Evolutionary conservation across 2,329 filamentous ascomycete genomes (phyloP).

Genomic region (Rhexocercosporidium sp.): DNA sequence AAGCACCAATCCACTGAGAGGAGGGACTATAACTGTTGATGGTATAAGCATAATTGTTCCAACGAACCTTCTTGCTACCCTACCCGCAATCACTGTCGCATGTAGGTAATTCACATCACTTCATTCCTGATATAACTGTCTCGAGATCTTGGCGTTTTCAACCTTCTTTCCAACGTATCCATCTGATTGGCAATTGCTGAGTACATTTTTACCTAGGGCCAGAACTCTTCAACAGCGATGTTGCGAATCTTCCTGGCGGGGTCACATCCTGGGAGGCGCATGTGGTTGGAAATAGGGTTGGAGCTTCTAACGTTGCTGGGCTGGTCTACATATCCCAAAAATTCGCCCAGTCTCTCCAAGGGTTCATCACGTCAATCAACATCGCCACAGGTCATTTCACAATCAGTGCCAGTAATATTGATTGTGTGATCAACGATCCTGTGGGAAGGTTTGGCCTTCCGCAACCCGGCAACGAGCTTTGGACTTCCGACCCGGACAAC

Average conservation of each 20-base stretch:
- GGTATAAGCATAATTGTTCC: constrained; percentile 27
- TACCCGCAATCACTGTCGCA: constrained; percentile 32
- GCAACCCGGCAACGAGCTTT: constrained; percentile 46
- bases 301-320: constrained; percentile 25
- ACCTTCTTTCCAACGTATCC: too few species aligned
- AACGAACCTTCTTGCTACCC: constrained; percentile 30
- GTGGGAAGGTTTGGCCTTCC: constrained; percentile 49
- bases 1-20: constrained; percentile 24
- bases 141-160: too few species aligned
- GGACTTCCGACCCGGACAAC: constrained; percentile 54
- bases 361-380: constrained; percentile 33
- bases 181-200: too few species aligned
- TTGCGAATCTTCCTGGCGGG: constrained; percentile 23
- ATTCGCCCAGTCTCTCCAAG: constrained; percentile 24
- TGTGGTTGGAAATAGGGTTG: constrained; percentile 28
- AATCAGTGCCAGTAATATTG: constrained; percentile 17
- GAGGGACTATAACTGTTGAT: constrained; percentile 33
- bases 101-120: constrained; percentile 21
- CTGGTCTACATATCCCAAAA: constrained; percentile 34
- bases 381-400: constrained; percentile 27
- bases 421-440: constrained; percentile 48
- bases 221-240: constrained; percentile 30
- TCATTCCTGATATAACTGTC: too few species aligned
- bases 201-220: too few species aligned
- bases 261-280: constrained; percentile 28